Conservation (phyloP, 2,329 filamentous ascomycete genomes). For the Clarireedia homoeocarpa region DNA sequence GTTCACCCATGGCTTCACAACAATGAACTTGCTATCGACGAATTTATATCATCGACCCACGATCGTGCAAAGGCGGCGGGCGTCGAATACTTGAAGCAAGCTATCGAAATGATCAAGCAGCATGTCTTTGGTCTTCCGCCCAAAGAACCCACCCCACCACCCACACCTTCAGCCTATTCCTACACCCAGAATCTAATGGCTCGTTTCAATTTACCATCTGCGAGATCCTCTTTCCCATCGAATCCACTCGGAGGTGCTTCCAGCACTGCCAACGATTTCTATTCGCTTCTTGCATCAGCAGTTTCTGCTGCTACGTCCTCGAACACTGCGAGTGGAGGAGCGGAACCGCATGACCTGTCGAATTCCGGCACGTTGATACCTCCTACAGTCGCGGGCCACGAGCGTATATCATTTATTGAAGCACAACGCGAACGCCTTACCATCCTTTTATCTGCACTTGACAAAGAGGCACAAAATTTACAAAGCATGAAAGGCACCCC, state of each 20-base stretch:
- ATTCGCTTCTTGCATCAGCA: conserved; percentile 67
- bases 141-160: conserved; percentile 36
- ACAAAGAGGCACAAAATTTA: conserved; percentile 65
- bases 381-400: conserved; percentile 56
- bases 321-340: conserved; percentile 24
- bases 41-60: conserved; percentile 76
- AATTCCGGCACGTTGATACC: conserved; percentile 62
- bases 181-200: conserved; percentile 81
- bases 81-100: conserved; percentile 64
- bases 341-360: conserved; percentile 36
- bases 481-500: conserved; percentile 28
- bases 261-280: conserved; percentile 56
- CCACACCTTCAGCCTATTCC: conserved; percentile 37
- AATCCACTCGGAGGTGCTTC: conserved; percentile 32
- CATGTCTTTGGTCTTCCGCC: conserved; percentile 73
- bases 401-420: conserved; percentile 65
- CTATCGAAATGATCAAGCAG: conserved; percentile 64
- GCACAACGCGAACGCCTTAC: conserved; percentile 72
- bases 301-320: conserved; percentile 43
- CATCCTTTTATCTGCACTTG: conserved; percentile 67
- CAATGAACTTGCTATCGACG: conserved; percentile 84
- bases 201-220: conserved; percentile 74
- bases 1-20: conserved; percentile 81
- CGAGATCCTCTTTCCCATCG: conserved; percentile 43
- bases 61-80: conserved; percentile 71